These are phyloP conservation scores for Ormosia emarginata DNA, from an alignment of 306 rosid genomes.

Conservation along the genomic window DNA sequence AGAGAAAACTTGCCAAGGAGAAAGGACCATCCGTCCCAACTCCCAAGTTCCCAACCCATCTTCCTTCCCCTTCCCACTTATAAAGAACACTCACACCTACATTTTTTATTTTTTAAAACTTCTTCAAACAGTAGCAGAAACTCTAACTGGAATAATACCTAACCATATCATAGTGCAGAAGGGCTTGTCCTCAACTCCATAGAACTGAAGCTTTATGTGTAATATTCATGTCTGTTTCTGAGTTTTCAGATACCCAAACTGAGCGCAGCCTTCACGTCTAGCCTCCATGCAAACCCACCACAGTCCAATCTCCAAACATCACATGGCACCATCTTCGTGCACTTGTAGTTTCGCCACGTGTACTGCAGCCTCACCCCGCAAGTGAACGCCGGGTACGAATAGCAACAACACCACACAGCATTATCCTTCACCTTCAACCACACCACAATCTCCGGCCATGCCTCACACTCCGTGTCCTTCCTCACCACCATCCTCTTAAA, in stretches of 20 bases:
- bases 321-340: conserved; percentile 63
- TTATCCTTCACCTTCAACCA: conserved; percentile 40
- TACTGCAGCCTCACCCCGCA: conserved; percentile 58
- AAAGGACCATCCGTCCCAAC: not conserved
- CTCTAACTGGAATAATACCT: conserved; percentile 28
- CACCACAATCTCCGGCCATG: conserved; percentile 26
- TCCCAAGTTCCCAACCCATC: not conserved
- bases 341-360: conserved; percentile 48
- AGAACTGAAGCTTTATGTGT: too few species aligned
- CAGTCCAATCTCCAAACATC: conserved; percentile 65
- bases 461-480: not conserved
- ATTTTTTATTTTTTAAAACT: too few species aligned
- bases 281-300: conserved; percentile 76
- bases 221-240: too few species aligned
- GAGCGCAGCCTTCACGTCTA: conserved; percentile 69
- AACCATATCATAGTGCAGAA: not conserved
- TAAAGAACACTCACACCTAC: not conserved
- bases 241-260: conserved; percentile 51
- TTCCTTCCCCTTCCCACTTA: not conserved
- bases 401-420: conserved; percentile 11
- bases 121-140: too few species aligned
- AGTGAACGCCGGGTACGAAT: conserved; percentile 37
- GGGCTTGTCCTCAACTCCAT: not conserved
- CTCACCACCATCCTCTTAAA: conserved; percentile 63
- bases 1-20: not conserved